A percentile compares a stretch with the other conserved stretches of the same genome.
phyloP scores from a whole-genome alignment of 352 stramenopile species.

The Globisporangium sylvaticum region DNA sequence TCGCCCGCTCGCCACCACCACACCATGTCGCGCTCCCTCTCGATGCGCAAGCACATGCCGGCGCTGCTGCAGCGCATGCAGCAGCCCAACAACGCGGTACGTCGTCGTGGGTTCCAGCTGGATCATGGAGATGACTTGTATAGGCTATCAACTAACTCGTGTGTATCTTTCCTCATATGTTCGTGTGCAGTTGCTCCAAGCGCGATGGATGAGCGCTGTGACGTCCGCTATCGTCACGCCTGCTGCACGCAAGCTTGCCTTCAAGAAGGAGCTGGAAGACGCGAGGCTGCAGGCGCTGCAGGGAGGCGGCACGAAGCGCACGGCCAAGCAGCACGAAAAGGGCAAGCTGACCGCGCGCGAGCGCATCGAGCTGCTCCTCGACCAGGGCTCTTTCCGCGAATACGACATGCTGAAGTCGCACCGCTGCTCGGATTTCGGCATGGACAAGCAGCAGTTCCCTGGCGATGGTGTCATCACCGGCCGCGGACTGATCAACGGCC shows the following conservation, averaged over 20 bases:
- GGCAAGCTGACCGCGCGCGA: constrained; percentile 97
- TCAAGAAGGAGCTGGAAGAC: constrained; percentile 69
- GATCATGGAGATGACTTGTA: not conserved
- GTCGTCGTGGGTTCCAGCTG: not conserved
- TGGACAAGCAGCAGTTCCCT: constrained; percentile 89
- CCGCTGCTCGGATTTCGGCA: constrained; percentile 96
- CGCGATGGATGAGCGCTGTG: constrained; percentile 41
- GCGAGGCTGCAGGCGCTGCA: constrained; percentile 53
- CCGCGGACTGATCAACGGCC: constrained; percentile 93
- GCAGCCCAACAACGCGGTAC: constrained; percentile 4
- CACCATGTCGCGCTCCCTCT: constrained; percentile 7
- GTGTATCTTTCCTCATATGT: not conserved
- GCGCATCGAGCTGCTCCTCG: constrained; percentile 93
- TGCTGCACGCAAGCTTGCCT: constrained; percentile 61
- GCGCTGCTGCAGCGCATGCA: constrained; percentile 12
- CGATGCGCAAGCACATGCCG: constrained; percentile 8
- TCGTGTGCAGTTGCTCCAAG: constrained; percentile 11
- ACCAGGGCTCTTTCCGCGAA: constrained; percentile 94
- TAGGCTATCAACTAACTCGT: not conserved
- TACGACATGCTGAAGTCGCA: constrained; percentile 95
- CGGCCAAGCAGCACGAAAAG: constrained; percentile 91
- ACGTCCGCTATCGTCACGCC: constrained; percentile 41
- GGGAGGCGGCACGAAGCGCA: constrained; percentile 20
- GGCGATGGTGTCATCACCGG: constrained; percentile 96
- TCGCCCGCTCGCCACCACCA: not conserved